Percentiles rank a stretch among this genome's conserved stretches.
Conservation (phyloP, 2,329 filamentous ascomycete genomes). For the Cylindrodendrum hubeiense region DNA sequence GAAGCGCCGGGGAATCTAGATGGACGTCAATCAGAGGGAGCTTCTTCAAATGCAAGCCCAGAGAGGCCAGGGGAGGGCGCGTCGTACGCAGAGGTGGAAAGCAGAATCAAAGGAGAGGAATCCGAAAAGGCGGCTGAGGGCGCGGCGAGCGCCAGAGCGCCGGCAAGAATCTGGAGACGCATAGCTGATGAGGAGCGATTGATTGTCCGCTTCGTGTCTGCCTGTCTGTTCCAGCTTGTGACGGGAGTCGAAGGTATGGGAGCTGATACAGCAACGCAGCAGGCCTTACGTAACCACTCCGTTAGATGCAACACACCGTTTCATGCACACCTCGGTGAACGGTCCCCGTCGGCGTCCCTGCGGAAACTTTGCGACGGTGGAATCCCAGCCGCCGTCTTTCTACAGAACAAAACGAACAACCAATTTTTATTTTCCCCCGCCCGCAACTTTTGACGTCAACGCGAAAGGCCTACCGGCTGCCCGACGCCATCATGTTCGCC, state of each 20-base stretch:
- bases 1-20: constrained; percentile 51
- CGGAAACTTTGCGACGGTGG: constrained; percentile 40
- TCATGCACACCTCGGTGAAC: constrained; percentile 45
- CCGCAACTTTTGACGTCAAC: background rate
- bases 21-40: constrained; percentile 37
- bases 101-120: constrained; percentile 89
- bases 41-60: constrained; percentile 30
- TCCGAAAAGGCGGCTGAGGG: constrained; percentile 81
- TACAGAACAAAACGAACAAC: constrained; percentile 2
- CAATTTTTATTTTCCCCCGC: background rate
- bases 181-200: constrained; percentile 55
- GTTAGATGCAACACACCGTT: constrained; percentile 38
- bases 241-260: constrained; percentile 32
- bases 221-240: constrained; percentile 44
- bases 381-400: constrained; percentile 28
- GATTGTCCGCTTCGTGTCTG: constrained; percentile 39
- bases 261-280: constrained; percentile 40
- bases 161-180: constrained; percentile 65
- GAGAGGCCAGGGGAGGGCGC: constrained; percentile 20
- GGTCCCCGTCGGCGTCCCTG: constrained; percentile 14
- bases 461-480: background rate
- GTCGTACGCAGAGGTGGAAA: constrained; percentile 85
- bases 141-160: constrained; percentile 67
- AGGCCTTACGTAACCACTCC: constrained; percentile 46
- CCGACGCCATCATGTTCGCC: constrained; percentile 59